Evolutionary conservation across 139 green algal genomes (phyloP).

Genomic region (Chlamydomonas sphaeroides): DNA sequence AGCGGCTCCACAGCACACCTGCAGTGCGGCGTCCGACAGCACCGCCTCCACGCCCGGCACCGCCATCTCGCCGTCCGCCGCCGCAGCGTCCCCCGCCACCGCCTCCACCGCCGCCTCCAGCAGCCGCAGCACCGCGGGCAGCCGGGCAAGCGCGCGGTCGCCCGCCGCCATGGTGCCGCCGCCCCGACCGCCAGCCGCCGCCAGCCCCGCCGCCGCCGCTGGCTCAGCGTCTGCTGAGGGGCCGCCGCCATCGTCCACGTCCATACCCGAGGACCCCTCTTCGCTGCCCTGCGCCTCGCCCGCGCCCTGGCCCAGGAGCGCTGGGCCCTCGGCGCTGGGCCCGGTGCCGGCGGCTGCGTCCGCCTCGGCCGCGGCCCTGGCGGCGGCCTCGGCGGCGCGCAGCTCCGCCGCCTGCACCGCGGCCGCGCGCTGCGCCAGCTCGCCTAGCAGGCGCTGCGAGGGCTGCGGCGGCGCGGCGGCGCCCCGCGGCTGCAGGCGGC

Average conservation of each 20-base stretch:
- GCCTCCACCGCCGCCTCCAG: constrained; percentile 62
- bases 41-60: background rate
- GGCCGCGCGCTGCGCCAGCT: constrained; percentile 9
- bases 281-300: background rate
- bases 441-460: background rate
- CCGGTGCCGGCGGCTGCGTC: background rate
- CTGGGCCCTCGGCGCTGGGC: background rate
- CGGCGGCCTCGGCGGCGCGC: background rate
- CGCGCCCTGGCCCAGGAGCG: background rate
- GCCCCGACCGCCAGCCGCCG: background rate
- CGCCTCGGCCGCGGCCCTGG: constrained; percentile 3
- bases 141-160: constrained; percentile 46
- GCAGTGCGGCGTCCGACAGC: background rate
- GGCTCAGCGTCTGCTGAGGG: constrained; percentile 10
- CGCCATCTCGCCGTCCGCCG: background rate
- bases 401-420: constrained; percentile 1
- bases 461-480: constrained; percentile 10
- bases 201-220: background rate
- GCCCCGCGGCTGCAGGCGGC: too few relatives aligned
- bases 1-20: background rate
- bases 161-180: constrained; percentile 36
- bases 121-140: constrained; percentile 63
- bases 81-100: constrained; percentile 56
- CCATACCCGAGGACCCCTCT: constrained; percentile 9
- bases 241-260: constrained; percentile 9